Base-by-base conservation (phyloP, 2,329 filamentous ascomycete genomes). In the Neonectria faginata region DNA sequence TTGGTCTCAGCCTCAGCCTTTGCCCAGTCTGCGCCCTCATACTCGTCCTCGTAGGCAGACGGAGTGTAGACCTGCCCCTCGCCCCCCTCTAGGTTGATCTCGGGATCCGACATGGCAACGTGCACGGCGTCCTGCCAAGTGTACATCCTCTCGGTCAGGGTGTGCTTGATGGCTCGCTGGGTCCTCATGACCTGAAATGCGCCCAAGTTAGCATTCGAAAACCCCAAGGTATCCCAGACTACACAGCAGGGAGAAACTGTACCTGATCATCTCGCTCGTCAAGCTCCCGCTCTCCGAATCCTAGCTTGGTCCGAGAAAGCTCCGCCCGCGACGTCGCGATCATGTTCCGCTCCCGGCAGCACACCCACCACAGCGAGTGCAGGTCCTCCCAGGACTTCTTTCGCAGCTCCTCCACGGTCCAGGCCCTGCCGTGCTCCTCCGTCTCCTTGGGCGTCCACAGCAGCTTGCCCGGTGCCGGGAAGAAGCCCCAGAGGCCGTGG, bases 401-500 rank as follows among this genome's bases (percentile, higher is more conserved):
- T 67, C 94, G 88, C 74, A 99, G 84, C 82, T 99, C 96, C 80
- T 93, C 88, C 8, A 92, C 89, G 11, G 86, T 89, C 96, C 96
- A 99, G 29, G 89, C 84, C 58, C 96, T 88, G 16, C 96, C 96
- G 79, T 96, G 91, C 68, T 87, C 83, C 54, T 84, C 77, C 60
- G 92, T 89, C 70, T 95, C 89, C 39, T 88, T 85, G 5, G 94
- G 94, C 8, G 89, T 89, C 71, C 86, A 85, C 73, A 97, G 79
- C n/a, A 90, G 81, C 74, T 89, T 87, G 68, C 88, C 87, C 68
- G 90, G 86, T 67, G 85, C 85, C 73, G 90, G 89, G 81, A 99
- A 98, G 82, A 99, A 99, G 1, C 88, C 91, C 91, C 92, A 98
- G 11, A 99, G 89, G 31, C 94, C 95, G 80, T 99, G 96, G 69